phyloP scores from a whole-genome alignment of 2,329 filamentous ascomycete species.

The Fusarium sp. region DNA sequence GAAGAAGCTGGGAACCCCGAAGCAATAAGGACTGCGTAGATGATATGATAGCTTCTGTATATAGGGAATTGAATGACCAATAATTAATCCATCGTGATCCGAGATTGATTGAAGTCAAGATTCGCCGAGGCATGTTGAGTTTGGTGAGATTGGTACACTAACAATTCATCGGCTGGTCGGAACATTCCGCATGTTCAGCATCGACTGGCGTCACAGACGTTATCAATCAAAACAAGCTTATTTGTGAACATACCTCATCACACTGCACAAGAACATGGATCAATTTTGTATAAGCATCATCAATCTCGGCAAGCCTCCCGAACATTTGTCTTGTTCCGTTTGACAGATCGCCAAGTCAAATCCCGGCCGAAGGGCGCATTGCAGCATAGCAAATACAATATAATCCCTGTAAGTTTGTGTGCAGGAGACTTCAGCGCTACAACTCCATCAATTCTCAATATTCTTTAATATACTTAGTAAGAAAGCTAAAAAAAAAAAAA shows the following conservation, averaged over 20 bases:
- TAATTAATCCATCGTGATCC: background rate
- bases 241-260: background rate
- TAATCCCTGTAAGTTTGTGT: no score
- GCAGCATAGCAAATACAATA: background rate
- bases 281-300: background rate
- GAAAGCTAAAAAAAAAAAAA: no score
- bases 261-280: rapidly evolving
- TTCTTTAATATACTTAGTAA: no score
- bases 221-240: background rate
- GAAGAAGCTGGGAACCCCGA: slow-evolving; percentile 12
- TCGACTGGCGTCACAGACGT: no score
- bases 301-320: background rate
- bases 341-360: background rate
- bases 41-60: background rate
- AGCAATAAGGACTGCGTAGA: background rate
- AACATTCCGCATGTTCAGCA: no score
- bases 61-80: background rate
- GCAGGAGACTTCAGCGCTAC: no score
- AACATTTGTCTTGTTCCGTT: background rate
- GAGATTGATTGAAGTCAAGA: background rate
- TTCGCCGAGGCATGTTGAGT: background rate
- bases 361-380: background rate
- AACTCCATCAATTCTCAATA: no score
- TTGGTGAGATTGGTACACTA: background rate
- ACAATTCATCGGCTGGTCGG: no score